phyloP scores from a whole-genome alignment of 2,329 filamentous ascomycete genomes.

The Zelopaecilomyces penicillatus region DNA sequence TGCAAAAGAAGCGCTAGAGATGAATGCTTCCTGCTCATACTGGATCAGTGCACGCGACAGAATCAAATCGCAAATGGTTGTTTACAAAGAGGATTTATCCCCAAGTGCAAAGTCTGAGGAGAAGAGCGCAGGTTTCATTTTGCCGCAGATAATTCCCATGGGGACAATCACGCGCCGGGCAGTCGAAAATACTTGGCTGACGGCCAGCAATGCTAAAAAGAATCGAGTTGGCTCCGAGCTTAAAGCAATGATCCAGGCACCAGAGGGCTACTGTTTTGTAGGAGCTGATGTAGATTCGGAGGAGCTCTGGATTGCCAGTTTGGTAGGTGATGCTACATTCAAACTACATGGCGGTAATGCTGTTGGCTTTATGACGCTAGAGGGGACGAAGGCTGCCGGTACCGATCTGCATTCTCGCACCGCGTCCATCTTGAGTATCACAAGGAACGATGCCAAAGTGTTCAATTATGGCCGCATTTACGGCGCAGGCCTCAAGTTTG shows the following conservation, averaged over 20 bases:
- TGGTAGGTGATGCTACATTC: constrained; percentile 91
- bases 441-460: constrained; percentile 88
- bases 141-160: constrained; percentile 97
- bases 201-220: constrained; percentile 91
- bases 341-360: constrained; percentile 93
- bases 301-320: constrained; percentile 94
- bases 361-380: constrained; percentile 97
- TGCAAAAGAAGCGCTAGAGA: constrained; percentile 89
- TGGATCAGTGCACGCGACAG: constrained; percentile 95
- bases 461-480: constrained; percentile 99
- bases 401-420: constrained; percentile 94
- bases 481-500: constrained; percentile 92
- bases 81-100: constrained; percentile 64
- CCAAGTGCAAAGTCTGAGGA: constrained; percentile 4
- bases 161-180: constrained; percentile 90
- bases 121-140: constrained; percentile 60
- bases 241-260: constrained; percentile 93
- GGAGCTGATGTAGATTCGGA: constrained; percentile 96
- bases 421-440: constrained; percentile 85
- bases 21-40: constrained; percentile 98
- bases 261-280: constrained; percentile 84
- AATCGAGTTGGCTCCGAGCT: constrained; percentile 95
- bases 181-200: constrained; percentile 97
- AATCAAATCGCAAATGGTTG: constrained; percentile 91
- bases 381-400: constrained; percentile 87